Evolutionary conservation across 2,329 filamentous ascomycete genomes (phyloP).

Genomic region (Hypoxylon sp.): DNA sequence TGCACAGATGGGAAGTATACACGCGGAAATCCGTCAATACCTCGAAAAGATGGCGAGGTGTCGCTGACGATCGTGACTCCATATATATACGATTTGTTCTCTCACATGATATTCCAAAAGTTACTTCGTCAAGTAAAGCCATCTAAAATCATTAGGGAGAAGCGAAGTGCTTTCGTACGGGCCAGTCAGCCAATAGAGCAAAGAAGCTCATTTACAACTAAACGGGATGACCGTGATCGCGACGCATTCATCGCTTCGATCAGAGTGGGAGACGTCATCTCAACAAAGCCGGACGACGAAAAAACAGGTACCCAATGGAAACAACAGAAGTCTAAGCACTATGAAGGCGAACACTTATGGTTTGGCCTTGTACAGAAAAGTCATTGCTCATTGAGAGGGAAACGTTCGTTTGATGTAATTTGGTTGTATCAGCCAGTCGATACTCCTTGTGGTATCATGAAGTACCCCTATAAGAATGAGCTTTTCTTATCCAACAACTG

Average conservation of each 20-base stretch:
- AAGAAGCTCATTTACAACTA: conserved; percentile 5
- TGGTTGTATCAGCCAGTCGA: conserved; percentile 82
- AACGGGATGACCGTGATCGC: conserved; percentile 30
- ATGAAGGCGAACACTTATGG: conserved; percentile 70
- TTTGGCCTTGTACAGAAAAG: conserved; percentile 78
- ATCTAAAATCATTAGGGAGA: conserved; percentile 47
- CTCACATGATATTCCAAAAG: conserved; percentile 71
- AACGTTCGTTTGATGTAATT: conserved; percentile 71
- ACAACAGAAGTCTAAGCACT: conserved; percentile 60
- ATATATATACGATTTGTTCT: conserved; percentile 76
- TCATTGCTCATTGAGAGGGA: conserved; percentile 55
- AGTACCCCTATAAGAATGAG: conserved; percentile 80
- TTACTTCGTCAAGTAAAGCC: conserved; percentile 61
- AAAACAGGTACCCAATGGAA: conserved; percentile 71
- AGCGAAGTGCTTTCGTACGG: conserved; percentile 52
- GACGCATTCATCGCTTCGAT: conserved; percentile 55
- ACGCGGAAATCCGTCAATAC: background rate
- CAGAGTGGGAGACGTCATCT: conserved; percentile 64
- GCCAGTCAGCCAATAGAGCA: conserved; percentile 24
- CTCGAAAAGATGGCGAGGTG: conserved; percentile 20
- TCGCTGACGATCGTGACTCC: conserved; percentile 76
- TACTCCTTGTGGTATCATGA: conserved; percentile 76
- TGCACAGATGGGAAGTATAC: background rate
- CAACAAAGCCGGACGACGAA: conserved; percentile 60
- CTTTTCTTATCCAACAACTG: conserved; percentile 84